Conservation (phyloP, 2,329 filamentous ascomycete genomes). For the Aphanocladium album region DNA sequence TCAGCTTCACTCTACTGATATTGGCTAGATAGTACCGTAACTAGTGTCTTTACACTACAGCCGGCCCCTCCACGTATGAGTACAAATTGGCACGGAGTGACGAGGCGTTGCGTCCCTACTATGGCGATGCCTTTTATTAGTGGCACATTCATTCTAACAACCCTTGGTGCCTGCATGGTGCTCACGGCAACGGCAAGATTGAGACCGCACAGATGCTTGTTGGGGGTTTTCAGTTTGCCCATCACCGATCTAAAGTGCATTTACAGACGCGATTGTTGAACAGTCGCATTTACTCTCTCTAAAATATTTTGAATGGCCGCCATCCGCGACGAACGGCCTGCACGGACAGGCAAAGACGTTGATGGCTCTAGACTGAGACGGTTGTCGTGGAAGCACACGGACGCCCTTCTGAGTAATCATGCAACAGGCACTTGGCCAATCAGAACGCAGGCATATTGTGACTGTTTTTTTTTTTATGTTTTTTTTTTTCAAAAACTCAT, state of each 20-base stretch:
- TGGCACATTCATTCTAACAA: too few relatives aligned
- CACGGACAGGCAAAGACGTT: not conserved
- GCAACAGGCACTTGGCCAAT: not conserved
- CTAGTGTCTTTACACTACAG: too few relatives aligned
- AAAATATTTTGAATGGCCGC: not conserved
- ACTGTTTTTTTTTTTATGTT: too few relatives aligned
- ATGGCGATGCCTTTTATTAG: too few relatives aligned
- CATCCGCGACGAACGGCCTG: not conserved
- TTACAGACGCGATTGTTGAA: not conserved
- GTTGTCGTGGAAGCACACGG: not conserved
- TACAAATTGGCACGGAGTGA: too few relatives aligned
- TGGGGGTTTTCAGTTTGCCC: not conserved
- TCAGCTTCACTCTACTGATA: too few relatives aligned
- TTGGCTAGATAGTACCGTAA: too few relatives aligned
- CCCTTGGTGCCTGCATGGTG: not conserved
- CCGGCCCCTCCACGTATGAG: too few relatives aligned
- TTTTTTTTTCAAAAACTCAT: not conserved
- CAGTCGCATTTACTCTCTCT: not conserved
- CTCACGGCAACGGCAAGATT: not conserved
- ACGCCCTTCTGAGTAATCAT: not conserved
- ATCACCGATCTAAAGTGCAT: not conserved
- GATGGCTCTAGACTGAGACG: not conserved
- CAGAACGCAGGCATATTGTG: not conserved
- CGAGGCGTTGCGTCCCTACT: too few relatives aligned
- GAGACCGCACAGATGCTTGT: not conserved